Evolutionary conservation across 192 early-diverging fungal species (phyloP), one percentile per base, ranked within the genome.

Genomic region (Paraglomus brasilianum): DNA sequence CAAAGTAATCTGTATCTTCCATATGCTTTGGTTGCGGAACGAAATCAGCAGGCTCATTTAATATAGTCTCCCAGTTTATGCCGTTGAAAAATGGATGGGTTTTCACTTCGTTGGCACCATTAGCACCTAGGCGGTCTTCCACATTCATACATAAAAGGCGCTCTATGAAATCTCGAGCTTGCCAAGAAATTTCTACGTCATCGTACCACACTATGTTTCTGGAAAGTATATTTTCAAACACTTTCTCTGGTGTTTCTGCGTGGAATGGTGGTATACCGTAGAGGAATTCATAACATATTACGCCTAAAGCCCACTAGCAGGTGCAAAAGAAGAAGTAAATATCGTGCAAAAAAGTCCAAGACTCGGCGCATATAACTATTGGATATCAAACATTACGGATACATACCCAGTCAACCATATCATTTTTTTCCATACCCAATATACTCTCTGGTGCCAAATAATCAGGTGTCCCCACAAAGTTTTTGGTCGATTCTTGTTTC

Each of bases 1-100:
- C 96, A 86, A 98, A 98, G 74, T 97, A 97, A 39, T 91, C 90
- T 0, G 95, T 96, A 62, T 96, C 95, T 52, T 96, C 95, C 14
- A 82, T 74, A 71, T 83, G 76, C 1, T 81, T 86, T 3, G 87
- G 80, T 42, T 89, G 87, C 1, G 96, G 96, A 9, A 95, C 83
- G 80, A 98, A 98, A 13, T 83, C 82, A 0, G 94, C 91, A 24
- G 85, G 78, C 58, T 85, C 79, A 0, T 76, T 78, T 10, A 82
- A 52, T 5, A 94, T 60, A 8, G 72, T 81, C 14, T 86, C 83
- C 93, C 93, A 94, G 40, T 89, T 74, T 2, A 91, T 81, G 14
- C 78, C 84, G 24, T 78, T 75, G 77, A 94, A 94, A 70, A 88
- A 93, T 0, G 85, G 78, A 76, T 93, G 91, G 5, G 61, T 36